Conservation (phyloP, 2,329 filamentous ascomycete species). For the Cladobotryum mycophilum region DNA sequence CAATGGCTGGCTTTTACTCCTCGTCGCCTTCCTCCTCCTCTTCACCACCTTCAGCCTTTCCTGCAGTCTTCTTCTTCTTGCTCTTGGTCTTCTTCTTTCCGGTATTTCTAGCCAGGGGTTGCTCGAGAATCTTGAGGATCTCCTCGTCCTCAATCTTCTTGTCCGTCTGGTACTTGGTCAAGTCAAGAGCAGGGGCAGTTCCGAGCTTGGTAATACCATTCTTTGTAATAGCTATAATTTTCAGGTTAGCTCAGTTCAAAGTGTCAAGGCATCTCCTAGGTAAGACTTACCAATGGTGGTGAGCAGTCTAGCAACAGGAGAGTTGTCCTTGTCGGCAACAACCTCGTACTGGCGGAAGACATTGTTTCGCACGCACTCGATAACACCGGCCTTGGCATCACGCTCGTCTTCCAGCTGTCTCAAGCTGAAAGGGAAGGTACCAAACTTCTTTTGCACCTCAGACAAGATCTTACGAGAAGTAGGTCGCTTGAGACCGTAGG, state of each 20-base stretch:
- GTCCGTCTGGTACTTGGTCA: conserved; percentile 82
- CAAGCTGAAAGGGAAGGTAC: conserved; percentile 95
- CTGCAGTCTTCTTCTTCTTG: conserved; percentile 57
- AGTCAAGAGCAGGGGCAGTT: conserved; percentile 66
- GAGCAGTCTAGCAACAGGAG: conserved; percentile 78
- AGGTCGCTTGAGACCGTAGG: conserved; percentile 87
- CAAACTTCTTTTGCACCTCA: conserved; percentile 95
- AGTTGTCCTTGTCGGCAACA: conserved; percentile 84
- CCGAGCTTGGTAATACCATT: conserved; percentile 87
- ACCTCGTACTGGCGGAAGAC: conserved; percentile 96
- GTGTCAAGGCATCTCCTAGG: conserved; percentile 8
- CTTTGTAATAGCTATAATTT: conserved; percentile 77
- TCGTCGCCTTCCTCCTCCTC: conserved; percentile 22
- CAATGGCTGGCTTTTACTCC: conserved; percentile 9
- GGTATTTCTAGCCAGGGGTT: conserved; percentile 78
- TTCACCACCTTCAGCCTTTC: conserved; percentile 36
- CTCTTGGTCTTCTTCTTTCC: conserved; percentile 92
- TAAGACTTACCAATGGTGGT: conserved; percentile 78
- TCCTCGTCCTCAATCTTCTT: conserved; percentile 98
- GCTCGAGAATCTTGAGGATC: conserved; percentile 87
- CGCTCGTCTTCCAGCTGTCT: conserved; percentile 95
- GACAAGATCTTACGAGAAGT: conserved; percentile 89
- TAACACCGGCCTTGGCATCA: conserved; percentile 88
- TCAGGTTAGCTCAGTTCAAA: conserved; percentile 3
- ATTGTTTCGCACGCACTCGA: conserved; percentile 90